Conservation (phyloP, 2,329 filamentous ascomycete species). For the Sclerotinia borealis region DNA sequence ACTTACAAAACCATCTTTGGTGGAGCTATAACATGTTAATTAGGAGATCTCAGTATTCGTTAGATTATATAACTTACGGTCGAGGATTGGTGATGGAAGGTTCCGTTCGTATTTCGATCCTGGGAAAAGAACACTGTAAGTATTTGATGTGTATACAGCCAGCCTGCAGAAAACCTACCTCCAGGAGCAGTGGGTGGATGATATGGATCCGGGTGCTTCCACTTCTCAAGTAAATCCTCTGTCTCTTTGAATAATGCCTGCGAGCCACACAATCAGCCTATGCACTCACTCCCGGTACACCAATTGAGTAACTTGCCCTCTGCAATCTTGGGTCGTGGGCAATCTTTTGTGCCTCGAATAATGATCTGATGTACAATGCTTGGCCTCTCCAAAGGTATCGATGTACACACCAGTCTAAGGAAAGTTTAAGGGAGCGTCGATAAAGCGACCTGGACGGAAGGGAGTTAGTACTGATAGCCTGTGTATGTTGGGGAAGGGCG, state of each 20-base stretch:
- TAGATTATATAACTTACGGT: constrained; percentile 56
- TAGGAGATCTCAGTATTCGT: not conserved
- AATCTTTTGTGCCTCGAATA: constrained; percentile 90
- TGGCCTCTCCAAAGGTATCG: constrained; percentile 91
- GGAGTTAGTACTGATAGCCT: not conserved
- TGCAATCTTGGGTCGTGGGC: constrained; percentile 80
- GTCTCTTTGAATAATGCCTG: constrained; percentile 83
- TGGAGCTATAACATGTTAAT: constrained; percentile 23
- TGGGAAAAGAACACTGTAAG: constrained; percentile 34
- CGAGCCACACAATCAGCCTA: constrained; percentile 15
- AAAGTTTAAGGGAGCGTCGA: constrained; percentile 84
- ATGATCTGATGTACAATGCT: constrained; percentile 87
- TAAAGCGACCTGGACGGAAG: constrained; percentile 61
- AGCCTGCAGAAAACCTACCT: constrained; percentile 49
- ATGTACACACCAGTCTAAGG: constrained; percentile 93
- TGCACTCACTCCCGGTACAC: not conserved
- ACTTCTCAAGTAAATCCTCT: constrained; percentile 79
- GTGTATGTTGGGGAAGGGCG: not conserved
- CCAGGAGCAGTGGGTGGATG: constrained; percentile 83
- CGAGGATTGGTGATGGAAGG: constrained; percentile 69
- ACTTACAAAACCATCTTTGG: constrained; percentile 20
- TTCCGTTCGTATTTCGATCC: constrained; percentile 97
- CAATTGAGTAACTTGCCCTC: constrained; percentile 42
- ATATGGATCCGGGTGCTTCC: constrained; percentile 98
- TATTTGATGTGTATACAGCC: not conserved